A percentile compares a stretch with the other conserved stretches of the same genome.
These are phyloP conservation scores for Petrea volubilis DNA, from an alignment of 257 asterid genomes.

Conservation along the genomic window DNA sequence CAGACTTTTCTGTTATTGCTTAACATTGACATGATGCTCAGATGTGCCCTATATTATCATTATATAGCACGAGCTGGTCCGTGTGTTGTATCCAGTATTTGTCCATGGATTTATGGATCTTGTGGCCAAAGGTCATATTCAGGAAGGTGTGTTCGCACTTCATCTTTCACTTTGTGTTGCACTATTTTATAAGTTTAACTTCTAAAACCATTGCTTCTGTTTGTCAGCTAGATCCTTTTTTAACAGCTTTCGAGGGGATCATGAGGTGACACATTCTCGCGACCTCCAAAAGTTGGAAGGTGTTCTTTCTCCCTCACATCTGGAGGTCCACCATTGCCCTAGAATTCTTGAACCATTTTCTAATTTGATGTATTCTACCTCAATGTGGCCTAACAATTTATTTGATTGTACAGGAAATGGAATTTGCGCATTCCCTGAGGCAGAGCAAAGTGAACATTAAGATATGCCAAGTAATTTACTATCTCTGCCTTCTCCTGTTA, in stretches of 20 bases:
- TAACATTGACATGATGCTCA: background rate
- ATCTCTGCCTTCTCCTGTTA: background rate
- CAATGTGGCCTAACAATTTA: constrained; percentile 20
- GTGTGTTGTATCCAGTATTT: constrained; percentile 95
- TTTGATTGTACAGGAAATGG: constrained; percentile 75
- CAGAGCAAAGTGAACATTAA: constrained; percentile 90
- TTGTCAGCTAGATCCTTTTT: constrained; percentile 83
- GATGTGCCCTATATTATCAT: constrained; percentile 12
- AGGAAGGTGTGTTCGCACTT: constrained; percentile 65
- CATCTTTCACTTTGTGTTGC: background rate
- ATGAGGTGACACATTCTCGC: constrained; percentile 85
- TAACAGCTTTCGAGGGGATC: constrained; percentile 92
- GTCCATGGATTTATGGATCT: constrained; percentile 98
- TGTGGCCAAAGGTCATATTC: constrained; percentile 86
- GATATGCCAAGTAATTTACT: constrained; percentile 72
- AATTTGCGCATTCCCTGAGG: constrained; percentile 89
- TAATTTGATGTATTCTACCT: constrained; percentile 23
- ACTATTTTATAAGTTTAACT: constrained; percentile 3
- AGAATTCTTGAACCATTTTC: constrained; percentile 4
- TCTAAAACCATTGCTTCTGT: constrained; percentile 19
- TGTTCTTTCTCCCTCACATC: constrained; percentile 95
- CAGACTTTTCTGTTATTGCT: background rate
- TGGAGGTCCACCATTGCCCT: constrained; percentile 64
- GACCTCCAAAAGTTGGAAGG: constrained; percentile 95
- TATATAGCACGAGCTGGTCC: constrained; percentile 89